phyloP scores from a whole-genome alignment of 768 basidiomycete species.

The Kwoniella pini region DNA sequence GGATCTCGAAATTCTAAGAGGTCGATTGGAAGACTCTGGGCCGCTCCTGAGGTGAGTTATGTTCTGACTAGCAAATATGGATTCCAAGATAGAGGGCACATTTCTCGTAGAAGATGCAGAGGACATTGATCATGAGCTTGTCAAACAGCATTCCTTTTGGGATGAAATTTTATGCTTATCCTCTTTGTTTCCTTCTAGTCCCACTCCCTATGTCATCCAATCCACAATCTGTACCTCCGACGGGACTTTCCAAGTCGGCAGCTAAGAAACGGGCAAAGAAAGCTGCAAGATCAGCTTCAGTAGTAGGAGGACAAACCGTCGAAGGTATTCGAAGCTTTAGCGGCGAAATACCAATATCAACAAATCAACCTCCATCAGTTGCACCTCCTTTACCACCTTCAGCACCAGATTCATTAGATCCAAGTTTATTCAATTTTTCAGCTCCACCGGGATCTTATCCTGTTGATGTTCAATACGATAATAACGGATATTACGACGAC shows the following conservation, averaged over 20 bases:
- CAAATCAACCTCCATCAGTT: background rate
- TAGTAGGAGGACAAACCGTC: background rate
- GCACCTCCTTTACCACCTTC: constrained; percentile 17
- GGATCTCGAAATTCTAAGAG: constrained; percentile 14
- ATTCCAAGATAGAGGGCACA: background rate
- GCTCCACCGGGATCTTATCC: constrained; percentile 35
- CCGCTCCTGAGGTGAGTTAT: constrained; percentile 16
- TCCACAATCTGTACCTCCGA: constrained; percentile 24
- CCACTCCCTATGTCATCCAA: constrained; percentile 39
- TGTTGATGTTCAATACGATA: constrained; percentile 40
- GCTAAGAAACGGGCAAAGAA: constrained; percentile 51
- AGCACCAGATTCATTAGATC: constrained; percentile 29
- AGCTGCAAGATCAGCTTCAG: constrained; percentile 26
- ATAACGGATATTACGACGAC: constrained; percentile 41
- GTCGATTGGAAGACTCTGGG: constrained; percentile 27
- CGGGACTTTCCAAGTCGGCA: constrained; percentile 45
- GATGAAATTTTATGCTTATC: background rate
- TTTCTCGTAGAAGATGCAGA: no score
- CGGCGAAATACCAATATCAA: constrained; percentile 13
- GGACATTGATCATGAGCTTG: no score
- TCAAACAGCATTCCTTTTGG: no score
- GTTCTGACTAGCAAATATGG: no score
- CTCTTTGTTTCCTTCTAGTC: background rate
- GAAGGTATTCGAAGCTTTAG: constrained; percentile 1
- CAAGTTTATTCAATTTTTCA: constrained; percentile 32